phyloP scores from a whole-genome alignment of 345 rosid species.

The Pugionium cornutum region DNA sequence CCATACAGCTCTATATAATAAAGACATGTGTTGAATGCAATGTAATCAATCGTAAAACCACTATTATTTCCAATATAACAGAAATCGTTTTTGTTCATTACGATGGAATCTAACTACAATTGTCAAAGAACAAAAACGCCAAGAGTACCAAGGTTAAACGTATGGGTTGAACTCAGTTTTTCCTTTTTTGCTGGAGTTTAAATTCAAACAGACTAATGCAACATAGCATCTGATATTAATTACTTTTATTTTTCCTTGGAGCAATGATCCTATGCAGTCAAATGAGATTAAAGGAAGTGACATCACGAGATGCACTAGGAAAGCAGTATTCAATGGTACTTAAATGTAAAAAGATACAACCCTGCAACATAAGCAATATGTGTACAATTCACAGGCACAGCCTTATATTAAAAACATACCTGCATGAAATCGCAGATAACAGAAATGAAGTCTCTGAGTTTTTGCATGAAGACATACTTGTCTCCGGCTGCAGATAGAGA shows the following conservation, averaged over 20 bases:
- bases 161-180: conserved; percentile 6
- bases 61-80: background rate
- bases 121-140: conserved; percentile 21
- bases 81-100: conserved; percentile 19
- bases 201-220: conserved; percentile 11
- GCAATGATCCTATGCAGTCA: conserved; percentile 24
- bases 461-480: conserved; percentile 99
- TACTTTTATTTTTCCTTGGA: background rate
- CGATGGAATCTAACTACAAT: conserved; percentile 9
- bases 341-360: conserved; percentile 5
- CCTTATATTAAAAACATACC: conserved; percentile 61
- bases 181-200: conserved; percentile 3
- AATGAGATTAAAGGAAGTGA: conserved; percentile 14
- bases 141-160: background rate
- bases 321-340: conserved; percentile 16
- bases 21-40: conserved; percentile 5
- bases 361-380: conserved; percentile 23
- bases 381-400: conserved; percentile 24
- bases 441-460: conserved; percentile 94
- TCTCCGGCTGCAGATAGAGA: conserved; percentile 86
- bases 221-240: background rate
- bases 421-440: conserved; percentile 95
- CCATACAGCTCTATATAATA: background rate
- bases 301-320: conserved; percentile 21
- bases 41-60: background rate